Evolutionary conservation across 148 eudicot genomes (phyloP).

Genomic region (Rhododendron ovatum): DNA sequence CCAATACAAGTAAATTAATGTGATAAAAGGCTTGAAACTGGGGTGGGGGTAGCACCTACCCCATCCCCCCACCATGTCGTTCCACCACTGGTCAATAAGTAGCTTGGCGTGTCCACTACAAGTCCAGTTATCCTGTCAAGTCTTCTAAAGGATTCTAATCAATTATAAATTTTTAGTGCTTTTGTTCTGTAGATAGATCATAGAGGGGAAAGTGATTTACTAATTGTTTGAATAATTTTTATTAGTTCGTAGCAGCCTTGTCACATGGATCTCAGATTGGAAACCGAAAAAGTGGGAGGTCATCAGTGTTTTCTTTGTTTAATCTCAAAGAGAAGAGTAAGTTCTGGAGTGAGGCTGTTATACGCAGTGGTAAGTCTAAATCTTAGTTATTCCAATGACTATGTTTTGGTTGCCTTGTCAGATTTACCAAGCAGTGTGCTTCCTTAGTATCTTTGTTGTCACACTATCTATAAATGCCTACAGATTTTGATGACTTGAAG

Average conservation of each 20-base stretch:
- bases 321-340: slow-evolving; percentile 84
- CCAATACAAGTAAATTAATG: background rate
- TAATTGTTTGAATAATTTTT: slow-evolving; percentile 11
- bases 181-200: background rate
- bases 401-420: background rate
- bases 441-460: slow-evolving; percentile 3
- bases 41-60: background rate
- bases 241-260: slow-evolving; percentile 42
- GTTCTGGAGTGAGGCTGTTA: slow-evolving; percentile 86
- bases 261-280: slow-evolving; percentile 47
- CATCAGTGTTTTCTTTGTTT: slow-evolving; percentile 80
- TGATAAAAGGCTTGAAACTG: background rate
- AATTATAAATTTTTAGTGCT: background rate
- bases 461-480: slow-evolving; percentile 9
- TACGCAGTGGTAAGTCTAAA: slow-evolving; percentile 57
- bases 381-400: background rate
- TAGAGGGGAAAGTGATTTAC: background rate
- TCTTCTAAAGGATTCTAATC: background rate
- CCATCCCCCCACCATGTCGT: background rate
- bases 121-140: background rate
- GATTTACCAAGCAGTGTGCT: background rate
- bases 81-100: background rate
- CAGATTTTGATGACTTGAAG: slow-evolving; percentile 77
- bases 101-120: background rate
- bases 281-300: slow-evolving; percentile 42